Percentiles rank a stretch among this genome's conserved stretches.
phyloP scores from a whole-genome alignment of 495 filamentous ascomycete genomes.

The Letharia columbiana region DNA sequence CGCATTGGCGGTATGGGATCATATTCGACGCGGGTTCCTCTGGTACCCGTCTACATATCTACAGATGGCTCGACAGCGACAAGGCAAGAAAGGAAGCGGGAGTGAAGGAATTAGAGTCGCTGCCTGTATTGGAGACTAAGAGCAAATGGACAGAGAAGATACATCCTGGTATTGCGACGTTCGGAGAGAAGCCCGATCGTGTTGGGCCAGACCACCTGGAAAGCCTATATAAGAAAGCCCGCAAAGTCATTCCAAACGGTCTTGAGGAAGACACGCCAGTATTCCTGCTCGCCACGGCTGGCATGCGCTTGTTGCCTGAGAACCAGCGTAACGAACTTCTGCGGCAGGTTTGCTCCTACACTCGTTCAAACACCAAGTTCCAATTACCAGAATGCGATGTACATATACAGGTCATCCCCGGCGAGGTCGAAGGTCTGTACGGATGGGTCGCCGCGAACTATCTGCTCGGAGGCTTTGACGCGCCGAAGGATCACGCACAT shows the following conservation, averaged over 20 bases:
- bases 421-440: conserved; percentile 95
- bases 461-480: conserved; percentile 83
- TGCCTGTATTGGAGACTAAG: conserved; percentile 75
- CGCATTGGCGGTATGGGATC: conserved; percentile 50
- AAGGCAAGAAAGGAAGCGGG: conserved; percentile 55
- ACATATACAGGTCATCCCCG: conserved; percentile 91
- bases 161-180: conserved; percentile 84
- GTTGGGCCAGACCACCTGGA: conserved; percentile 78
- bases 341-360: conserved; percentile 73
- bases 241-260: conserved; percentile 67
- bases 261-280: conserved; percentile 79
- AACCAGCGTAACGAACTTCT: conserved; percentile 62
- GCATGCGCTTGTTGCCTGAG: conserved; percentile 81
- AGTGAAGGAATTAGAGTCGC: conserved; percentile 50
- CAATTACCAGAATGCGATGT: conserved; percentile 79
- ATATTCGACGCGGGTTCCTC: conserved; percentile 64
- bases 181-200: conserved; percentile 62
- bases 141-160: conserved; percentile 91
- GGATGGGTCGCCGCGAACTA: conserved; percentile 99
- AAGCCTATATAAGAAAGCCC: conserved; percentile 71
- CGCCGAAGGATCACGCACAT: conserved; percentile 61
- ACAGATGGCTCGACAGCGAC: conserved; percentile 75
- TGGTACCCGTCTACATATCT: conserved; percentile 88
- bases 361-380: conserved; percentile 70
- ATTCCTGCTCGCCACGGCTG: conserved; percentile 93